Conservation (phyloP, 148 eudicot genomes). For the Arbutus unedo region DNA sequence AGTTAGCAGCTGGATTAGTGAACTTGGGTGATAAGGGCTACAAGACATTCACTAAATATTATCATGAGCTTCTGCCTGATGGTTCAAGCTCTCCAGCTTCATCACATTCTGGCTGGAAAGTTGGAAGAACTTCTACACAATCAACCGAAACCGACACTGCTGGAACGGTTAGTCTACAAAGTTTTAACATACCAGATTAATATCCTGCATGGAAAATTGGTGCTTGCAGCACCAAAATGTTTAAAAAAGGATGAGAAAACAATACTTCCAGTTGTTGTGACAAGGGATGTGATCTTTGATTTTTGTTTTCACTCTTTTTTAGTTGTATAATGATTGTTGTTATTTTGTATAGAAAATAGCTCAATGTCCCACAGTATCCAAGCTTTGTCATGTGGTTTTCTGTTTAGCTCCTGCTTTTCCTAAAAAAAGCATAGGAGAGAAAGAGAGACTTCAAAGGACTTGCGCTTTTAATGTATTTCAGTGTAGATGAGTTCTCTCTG, state of each 20-base stretch:
- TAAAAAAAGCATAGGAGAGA: not conserved
- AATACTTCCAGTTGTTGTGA: not conserved
- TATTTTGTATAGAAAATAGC: not conserved
- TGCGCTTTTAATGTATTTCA: not conserved
- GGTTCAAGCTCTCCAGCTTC: slow-evolving; percentile 69
- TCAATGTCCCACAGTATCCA: not conserved
- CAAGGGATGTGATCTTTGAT: not conserved
- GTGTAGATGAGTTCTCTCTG: slow-evolving; percentile 4
- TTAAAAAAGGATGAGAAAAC: slow-evolving; percentile 3
- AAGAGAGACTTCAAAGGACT: not conserved
- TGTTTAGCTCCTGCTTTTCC: not conserved
- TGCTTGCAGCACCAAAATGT: slow-evolving; percentile 2
- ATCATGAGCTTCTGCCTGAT: slow-evolving; percentile 80
- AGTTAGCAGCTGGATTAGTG: slow-evolving; percentile 75
- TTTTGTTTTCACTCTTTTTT: not conserved
- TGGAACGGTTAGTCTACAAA: slow-evolving; percentile 58
- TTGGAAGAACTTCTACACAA: slow-evolving; percentile 47
- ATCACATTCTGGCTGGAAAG: slow-evolving; percentile 60
- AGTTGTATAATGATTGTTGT: not conserved
- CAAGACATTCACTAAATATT: slow-evolving; percentile 82
- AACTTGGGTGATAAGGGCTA: slow-evolving; percentile 87
- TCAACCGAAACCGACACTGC: slow-evolving; percentile 67
- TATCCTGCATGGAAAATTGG: not conserved
- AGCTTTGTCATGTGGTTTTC: not conserved
- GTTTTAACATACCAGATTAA: slow-evolving; percentile 5